Evolutionary conservation across 352 stramenopile genomes (phyloP).

Genomic region (Halophytophthora batemanensis): DNA sequence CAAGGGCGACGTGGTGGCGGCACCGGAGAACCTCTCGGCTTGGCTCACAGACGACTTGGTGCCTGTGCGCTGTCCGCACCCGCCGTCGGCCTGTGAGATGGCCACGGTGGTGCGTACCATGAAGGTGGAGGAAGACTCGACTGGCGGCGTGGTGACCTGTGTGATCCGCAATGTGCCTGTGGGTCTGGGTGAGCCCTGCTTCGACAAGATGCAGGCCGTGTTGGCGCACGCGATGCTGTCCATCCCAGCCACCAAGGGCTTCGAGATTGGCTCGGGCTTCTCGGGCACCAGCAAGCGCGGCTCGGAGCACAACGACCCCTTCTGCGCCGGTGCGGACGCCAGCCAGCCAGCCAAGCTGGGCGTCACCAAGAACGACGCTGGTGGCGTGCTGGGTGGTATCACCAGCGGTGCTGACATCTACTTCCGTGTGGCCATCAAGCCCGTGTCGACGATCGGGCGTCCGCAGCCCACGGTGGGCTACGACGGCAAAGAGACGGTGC

Average conservation of each 20-base stretch:
- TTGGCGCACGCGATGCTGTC: constrained; percentile 99
- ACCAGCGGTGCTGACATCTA: constrained; percentile 98
- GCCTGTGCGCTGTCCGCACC: constrained; percentile 94
- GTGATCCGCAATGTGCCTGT: constrained; percentile 96
- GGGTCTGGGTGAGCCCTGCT: constrained; percentile 96
- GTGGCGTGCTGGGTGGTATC: constrained; percentile 98
- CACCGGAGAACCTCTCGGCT: constrained; percentile 47
- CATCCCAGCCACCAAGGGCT: constrained; percentile 98
- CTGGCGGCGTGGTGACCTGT: constrained; percentile 95
- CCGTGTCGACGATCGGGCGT: constrained; percentile 97
- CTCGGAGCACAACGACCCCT: constrained; percentile 98
- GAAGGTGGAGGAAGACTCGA: constrained; percentile 90
- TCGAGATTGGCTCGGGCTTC: constrained; percentile 97
- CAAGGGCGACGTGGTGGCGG: constrained; percentile 54
- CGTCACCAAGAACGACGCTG: constrained; percentile 86
- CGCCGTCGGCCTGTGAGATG: constrained; percentile 92
- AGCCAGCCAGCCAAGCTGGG: constrained; percentile 53
- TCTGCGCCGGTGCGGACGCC: constrained; percentile 62
- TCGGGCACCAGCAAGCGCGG: constrained; percentile 94
- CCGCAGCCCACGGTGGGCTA: constrained; percentile 94
- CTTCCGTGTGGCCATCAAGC: constrained; percentile 98
- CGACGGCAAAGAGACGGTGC: constrained; percentile 93
- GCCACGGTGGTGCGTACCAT: constrained; percentile 92
- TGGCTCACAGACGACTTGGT: constrained; percentile 87
- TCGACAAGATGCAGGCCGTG: constrained; percentile 99